Conservation (phyloP, 2,329 filamentous ascomycete species). For the Ascomycota sp. region DNA sequence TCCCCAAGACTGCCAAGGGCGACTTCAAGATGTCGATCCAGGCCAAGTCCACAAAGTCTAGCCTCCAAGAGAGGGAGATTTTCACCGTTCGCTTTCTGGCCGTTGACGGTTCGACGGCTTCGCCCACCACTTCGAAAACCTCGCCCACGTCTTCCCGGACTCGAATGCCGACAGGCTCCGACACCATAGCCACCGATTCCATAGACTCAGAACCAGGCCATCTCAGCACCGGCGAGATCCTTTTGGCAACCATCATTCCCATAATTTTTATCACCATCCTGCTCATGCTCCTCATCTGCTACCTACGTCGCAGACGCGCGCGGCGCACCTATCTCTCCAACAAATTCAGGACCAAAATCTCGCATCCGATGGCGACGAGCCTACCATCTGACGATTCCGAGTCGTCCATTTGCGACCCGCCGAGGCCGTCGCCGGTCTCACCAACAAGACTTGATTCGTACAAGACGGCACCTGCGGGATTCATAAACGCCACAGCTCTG, state of each 20-base stretch:
- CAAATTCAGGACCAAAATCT: constrained; percentile 13
- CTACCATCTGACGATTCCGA: constrained; percentile 9
- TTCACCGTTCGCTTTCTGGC: constrained; percentile 16
- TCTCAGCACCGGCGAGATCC: constrained; percentile 13
- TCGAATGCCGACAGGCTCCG: constrained; percentile 5
- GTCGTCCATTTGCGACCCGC: constrained; percentile 6
- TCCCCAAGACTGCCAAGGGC: constrained; percentile 15
- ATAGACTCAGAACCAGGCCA: constrained; percentile 5
- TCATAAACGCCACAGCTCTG: not conserved
- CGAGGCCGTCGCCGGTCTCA: not conserved
- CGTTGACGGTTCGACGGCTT: constrained; percentile 3
- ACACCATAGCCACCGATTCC: constrained; percentile 4
- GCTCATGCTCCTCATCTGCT: constrained; percentile 13
- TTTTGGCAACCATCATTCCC: constrained; percentile 24
- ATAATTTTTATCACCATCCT: constrained; percentile 15
- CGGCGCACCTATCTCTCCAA: constrained; percentile 9
- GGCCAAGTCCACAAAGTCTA: constrained; percentile 13
- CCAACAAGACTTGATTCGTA: not conserved
- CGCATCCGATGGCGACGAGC: constrained; percentile 10
- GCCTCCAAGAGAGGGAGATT: constrained; percentile 15
- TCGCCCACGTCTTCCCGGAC: constrained; percentile 7
- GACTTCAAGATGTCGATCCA: constrained; percentile 11
- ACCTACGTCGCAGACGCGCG: constrained; percentile 11
- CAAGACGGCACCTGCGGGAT: constrained; percentile 4
- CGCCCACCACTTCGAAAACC: constrained; percentile 6